These are phyloP conservation scores for Chlorella sp. DNA, from an alignment of 139 green algal species.

Conservation along the genomic window DNA sequence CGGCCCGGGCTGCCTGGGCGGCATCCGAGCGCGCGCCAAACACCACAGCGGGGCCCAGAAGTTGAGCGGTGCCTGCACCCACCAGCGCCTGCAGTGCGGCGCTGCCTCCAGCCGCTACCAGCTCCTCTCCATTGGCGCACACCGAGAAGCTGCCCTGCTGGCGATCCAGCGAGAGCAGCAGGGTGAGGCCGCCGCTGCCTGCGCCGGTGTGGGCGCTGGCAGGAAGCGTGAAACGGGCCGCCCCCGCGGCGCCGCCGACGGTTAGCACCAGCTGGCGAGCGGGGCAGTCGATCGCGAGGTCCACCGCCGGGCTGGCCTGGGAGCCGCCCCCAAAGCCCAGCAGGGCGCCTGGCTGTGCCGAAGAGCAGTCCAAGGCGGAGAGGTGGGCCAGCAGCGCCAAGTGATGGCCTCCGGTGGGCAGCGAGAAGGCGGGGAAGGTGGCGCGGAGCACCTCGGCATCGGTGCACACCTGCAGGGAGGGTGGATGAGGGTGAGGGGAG, in stretches of 20 bases:
- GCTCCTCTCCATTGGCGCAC: conserved; percentile 14
- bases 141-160: background rate
- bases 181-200: background rate
- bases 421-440: conserved; percentile 14
- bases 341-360: background rate
- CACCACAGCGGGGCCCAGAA: conserved; percentile 5
- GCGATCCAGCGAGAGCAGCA: conserved; percentile 1
- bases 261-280: background rate
- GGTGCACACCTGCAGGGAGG: conserved; percentile 2
- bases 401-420: background rate
- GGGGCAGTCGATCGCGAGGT: background rate
- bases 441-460: background rate
- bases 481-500: background rate
- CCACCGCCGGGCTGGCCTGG: background rate
- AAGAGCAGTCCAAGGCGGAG: background rate
- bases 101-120: background rate
- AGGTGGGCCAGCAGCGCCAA: background rate
- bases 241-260: background rate
- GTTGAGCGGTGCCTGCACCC: background rate
- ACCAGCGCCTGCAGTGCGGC: background rate
- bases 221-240: background rate
- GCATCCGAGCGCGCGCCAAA: background rate
- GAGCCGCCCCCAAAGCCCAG: background rate
- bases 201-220: background rate
- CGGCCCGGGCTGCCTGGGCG: background rate